Base-by-base conservation (phyloP, 345 rosid genomes). In the Sonneratia alba region DNA sequence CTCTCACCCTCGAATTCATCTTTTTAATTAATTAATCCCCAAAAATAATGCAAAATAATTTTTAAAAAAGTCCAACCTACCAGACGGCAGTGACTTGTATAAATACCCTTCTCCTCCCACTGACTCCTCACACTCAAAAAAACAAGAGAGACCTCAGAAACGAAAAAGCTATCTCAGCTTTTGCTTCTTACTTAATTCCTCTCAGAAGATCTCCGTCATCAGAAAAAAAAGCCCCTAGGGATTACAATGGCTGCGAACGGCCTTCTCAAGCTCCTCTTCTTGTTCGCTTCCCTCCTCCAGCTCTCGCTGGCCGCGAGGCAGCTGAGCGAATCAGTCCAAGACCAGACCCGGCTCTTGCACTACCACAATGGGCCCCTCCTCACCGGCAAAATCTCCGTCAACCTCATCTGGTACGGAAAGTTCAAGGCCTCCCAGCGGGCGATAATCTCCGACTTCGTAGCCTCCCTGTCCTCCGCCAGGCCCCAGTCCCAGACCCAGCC, bases 331-430 rank as follows among this genome's bases (percentile, higher is more conserved):
- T 55, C 78, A 59, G 80, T 82, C 34, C 77, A 76, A 66, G 86
- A 81, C 68, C 85, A 80, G 71, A 66, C 87, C 73, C 85, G 82
- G 75, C 77, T 79, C 59, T 61, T 92, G 72, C 72, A 61, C 43
- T 90, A 92, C 85, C 97, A 90, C 82, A 85, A 83, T 42, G 97
- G 97, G 3, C 87, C 92, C 69, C 97, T 92, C 68, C 94, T 92
- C 66, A 78, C 87, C 51, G 97, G 97, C 6, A 85, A 86, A 69
- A 85, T 92, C 70, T 74, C 92, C 1, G 69, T 92, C 66, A 88
- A 90, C 72, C 82, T 92, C 36, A 87, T 92, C 66, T 92, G 96
- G 96, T 92, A 92, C 76, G 97, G 94, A 12, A 84, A 87, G 1
- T 92, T 90, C 82, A 86, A 85, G 72, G 85, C 97, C 9, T 83